phyloP scores from a whole-genome alignment of 495 filamentous ascomycete species.

The Hyaloscypha finlandica region DNA sequence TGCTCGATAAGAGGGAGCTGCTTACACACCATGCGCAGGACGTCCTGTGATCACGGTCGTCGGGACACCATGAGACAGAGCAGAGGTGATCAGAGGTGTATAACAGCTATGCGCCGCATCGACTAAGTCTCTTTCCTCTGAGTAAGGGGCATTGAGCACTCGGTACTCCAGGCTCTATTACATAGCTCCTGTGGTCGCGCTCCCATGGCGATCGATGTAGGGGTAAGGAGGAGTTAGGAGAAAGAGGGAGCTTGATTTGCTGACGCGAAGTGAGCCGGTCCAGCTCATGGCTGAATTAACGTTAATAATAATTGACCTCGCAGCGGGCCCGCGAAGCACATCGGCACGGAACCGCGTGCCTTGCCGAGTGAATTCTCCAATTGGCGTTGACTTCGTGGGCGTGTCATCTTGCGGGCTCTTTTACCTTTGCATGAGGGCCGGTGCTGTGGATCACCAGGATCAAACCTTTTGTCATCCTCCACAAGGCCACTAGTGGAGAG shows the following conservation, averaged over 20 bases:
- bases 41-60: slow-evolving; percentile 6
- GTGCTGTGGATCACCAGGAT: not conserved
- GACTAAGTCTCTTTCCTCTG: not conserved
- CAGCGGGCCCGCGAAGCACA: not conserved
- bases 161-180: slow-evolving; percentile 17
- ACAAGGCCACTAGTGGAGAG: too few species aligned
- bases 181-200: slow-evolving; percentile 1
- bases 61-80: not conserved
- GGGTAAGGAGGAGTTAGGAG: not conserved
- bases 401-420: not conserved
- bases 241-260: slow-evolving; percentile 4
- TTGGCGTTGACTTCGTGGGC: not conserved
- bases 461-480: slow-evolving; percentile 1
- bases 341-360: slow-evolving; percentile 3
- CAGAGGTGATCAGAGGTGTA: not conserved
- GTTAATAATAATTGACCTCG: slow-evolving; percentile 8
- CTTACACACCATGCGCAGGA: slow-evolving; percentile 10
- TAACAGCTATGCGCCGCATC: not conserved
- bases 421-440: not conserved
- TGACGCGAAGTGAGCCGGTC: slow-evolving; percentile 5
- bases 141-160: slow-evolving; percentile 22
- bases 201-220: not conserved
- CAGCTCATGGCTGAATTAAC: not conserved
- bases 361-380: not conserved
- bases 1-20: not conserved